These are phyloP conservation scores for Fusarium lyarnte DNA, from an alignment of 2,329 filamentous ascomycete genomes.

Conservation along the genomic window DNA sequence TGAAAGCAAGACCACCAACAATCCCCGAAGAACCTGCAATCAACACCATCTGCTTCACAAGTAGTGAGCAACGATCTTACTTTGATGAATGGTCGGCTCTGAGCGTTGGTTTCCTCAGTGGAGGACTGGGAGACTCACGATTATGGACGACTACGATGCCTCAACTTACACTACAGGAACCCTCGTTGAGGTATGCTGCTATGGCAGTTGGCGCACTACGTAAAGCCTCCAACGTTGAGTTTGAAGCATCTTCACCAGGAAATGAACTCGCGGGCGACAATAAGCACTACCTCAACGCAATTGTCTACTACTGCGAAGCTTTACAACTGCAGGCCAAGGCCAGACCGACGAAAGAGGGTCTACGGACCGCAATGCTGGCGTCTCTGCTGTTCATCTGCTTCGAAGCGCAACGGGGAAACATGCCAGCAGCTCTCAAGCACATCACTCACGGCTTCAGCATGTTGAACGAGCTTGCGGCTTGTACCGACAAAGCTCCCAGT, in stretches of 20 bases:
- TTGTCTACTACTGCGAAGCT: conserved; percentile 54
- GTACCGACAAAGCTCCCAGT: conserved; percentile 48
- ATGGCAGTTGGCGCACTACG: conserved; percentile 54
- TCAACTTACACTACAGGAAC: conserved; percentile 51
- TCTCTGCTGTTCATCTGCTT: conserved; percentile 55
- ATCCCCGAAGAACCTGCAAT: conserved; percentile 47
- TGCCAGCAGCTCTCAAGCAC: conserved; percentile 53
- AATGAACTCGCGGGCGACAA: conserved; percentile 43
- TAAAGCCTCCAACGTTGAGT: conserved; percentile 45
- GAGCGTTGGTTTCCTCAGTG: conserved; percentile 50
- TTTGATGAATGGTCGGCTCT: conserved; percentile 52
- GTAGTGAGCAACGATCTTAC: conserved; percentile 48
- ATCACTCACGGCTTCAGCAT: conserved; percentile 53
- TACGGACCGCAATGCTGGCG: conserved; percentile 52
- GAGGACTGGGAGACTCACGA: conserved; percentile 46
- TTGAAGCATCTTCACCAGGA: conserved; percentile 24
- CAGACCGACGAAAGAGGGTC: conserved; percentile 48
- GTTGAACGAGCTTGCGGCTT: conserved; percentile 51
- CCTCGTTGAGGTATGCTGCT: conserved; percentile 51
- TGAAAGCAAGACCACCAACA: conserved; percentile 45
- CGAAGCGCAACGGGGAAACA: conserved; percentile 52
- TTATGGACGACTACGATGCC: conserved; percentile 55
- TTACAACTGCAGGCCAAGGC: conserved; percentile 53
- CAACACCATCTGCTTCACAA: conserved; percentile 49
- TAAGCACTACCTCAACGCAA: conserved; percentile 53